A percentile compares a stretch with the other conserved stretches of the same genome.
phyloP scores from a whole-genome alignment of 2,329 filamentous ascomycete species.

The Diaporthe capsici region DNA sequence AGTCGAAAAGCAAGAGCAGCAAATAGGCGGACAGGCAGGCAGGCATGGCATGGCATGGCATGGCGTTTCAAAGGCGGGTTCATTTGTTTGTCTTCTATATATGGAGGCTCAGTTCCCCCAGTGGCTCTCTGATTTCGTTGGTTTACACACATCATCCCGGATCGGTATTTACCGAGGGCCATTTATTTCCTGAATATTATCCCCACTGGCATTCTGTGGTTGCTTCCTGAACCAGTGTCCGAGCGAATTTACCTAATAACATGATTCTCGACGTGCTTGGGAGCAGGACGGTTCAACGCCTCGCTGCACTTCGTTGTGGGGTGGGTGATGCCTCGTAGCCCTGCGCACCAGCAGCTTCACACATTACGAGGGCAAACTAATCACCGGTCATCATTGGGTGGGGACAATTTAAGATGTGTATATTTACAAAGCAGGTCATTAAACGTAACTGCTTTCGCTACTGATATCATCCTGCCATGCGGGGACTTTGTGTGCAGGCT shows the following conservation, averaged over 20 bases:
- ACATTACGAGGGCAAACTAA: not conserved
- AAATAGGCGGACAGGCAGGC: constrained; percentile 5
- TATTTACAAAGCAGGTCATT: constrained; percentile 37
- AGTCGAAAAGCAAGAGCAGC: not conserved
- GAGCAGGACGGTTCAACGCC: not conserved
- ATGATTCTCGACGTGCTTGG: too few species aligned
- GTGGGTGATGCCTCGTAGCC: not conserved
- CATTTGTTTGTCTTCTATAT: constrained; percentile 1
- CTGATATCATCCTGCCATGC: constrained; percentile 12
- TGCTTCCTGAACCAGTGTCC: not conserved
- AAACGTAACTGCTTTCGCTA: constrained; percentile 23
- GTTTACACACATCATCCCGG: constrained; percentile 7
- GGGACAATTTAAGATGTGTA: not conserved
- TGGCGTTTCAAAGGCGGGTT: constrained; percentile 37
- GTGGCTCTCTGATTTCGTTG: constrained; percentile 20
- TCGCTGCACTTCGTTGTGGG: not conserved
- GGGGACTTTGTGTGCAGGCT: not conserved
- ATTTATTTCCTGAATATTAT: constrained; percentile 13
- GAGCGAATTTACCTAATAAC: not conserved
- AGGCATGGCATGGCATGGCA: constrained; percentile 38
- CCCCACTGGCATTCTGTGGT: not conserved
- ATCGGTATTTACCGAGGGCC: constrained; percentile 7
- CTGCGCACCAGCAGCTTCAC: not conserved
- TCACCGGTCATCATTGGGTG: not conserved
- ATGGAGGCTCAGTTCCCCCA: not conserved